These are phyloP conservation scores for Trichoderma pleuroti DNA, from an alignment of 2,329 filamentous ascomycete genomes.

Conservation along the genomic window DNA sequence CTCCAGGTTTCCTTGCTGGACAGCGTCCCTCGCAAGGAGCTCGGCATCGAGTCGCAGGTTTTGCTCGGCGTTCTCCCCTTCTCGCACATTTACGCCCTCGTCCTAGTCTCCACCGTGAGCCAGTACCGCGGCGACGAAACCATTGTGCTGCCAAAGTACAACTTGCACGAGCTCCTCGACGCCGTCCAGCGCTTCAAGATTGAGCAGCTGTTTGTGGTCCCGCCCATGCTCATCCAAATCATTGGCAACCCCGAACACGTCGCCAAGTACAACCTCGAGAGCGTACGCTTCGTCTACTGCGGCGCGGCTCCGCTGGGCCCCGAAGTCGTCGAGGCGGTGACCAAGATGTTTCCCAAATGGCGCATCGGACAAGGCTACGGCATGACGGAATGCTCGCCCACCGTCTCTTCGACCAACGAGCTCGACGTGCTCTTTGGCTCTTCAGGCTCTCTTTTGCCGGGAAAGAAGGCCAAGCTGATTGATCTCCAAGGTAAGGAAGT, in stretches of 20 bases:
- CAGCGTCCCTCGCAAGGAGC: slow-evolving; percentile 34
- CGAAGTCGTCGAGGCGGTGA: slow-evolving; percentile 63
- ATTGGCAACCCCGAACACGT: slow-evolving; percentile 58
- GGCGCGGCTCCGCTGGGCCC: slow-evolving; percentile 72
- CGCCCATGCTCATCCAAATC: slow-evolving; percentile 74
- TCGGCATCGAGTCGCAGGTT: slow-evolving; percentile 41
- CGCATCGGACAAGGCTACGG: slow-evolving; percentile 70
- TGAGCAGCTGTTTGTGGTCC: slow-evolving; percentile 64
- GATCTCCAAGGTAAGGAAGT: slow-evolving; percentile 65
- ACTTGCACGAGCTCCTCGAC: slow-evolving; percentile 60
- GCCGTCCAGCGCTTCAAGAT: slow-evolving; percentile 69
- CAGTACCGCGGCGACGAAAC: slow-evolving; percentile 70
- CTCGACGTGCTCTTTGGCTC: slow-evolving; percentile 65
- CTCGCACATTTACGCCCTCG: slow-evolving; percentile 77
- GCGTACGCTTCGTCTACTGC: slow-evolving; percentile 62
- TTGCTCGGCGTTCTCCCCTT: slow-evolving; percentile 70
- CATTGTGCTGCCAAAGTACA: slow-evolving; percentile 72
- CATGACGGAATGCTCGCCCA: slow-evolving; percentile 70
- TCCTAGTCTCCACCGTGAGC: slow-evolving; percentile 63
- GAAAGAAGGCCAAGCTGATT: slow-evolving; percentile 60
- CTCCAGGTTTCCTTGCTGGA: slow-evolving; percentile 54
- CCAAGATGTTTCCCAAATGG: slow-evolving; percentile 61
- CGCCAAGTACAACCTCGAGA: slow-evolving; percentile 65
- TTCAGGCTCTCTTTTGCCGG: slow-evolving; percentile 64
- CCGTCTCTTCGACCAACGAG: slow-evolving; percentile 55